Evolutionary conservation across 345 rosid species (phyloP).

Genomic region (Brassica napus): DNA sequence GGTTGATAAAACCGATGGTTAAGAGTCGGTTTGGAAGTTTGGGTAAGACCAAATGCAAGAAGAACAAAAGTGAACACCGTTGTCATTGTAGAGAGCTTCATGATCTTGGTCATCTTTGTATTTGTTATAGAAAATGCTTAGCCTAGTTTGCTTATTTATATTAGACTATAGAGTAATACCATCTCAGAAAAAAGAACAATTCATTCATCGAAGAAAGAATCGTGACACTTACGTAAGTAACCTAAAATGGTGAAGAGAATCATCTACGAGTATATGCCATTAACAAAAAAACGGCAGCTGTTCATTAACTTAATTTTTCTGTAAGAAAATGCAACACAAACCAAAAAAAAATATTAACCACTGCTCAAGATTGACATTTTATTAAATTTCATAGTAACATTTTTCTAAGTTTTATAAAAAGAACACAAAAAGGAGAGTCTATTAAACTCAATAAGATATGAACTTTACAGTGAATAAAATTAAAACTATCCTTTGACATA

Average conservation of each 20-base stretch:
- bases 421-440: background rate
- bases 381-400: background rate
- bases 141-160: constrained; percentile 1
- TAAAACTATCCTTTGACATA: constrained; percentile 10
- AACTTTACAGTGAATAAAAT: constrained; percentile 26
- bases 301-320: background rate
- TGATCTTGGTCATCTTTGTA: background rate
- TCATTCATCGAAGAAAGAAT: too few relatives aligned
- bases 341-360: background rate
- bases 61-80: background rate
- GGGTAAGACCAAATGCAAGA: constrained; percentile 43
- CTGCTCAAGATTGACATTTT: background rate
- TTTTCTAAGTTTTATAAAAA: background rate
- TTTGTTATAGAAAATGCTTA: background rate
- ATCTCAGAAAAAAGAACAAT: background rate
- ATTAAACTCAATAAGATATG: background rate
- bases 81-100: background rate
- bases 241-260: background rate
- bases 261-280: background rate
- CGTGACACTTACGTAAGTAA: background rate
- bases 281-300: background rate
- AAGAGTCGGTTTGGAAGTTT: background rate
- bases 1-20: background rate
- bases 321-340: background rate
- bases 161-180: background rate